phyloP scores from a whole-genome alignment of 192 early-diverging fungal species.

The Backusella circina region DNA sequence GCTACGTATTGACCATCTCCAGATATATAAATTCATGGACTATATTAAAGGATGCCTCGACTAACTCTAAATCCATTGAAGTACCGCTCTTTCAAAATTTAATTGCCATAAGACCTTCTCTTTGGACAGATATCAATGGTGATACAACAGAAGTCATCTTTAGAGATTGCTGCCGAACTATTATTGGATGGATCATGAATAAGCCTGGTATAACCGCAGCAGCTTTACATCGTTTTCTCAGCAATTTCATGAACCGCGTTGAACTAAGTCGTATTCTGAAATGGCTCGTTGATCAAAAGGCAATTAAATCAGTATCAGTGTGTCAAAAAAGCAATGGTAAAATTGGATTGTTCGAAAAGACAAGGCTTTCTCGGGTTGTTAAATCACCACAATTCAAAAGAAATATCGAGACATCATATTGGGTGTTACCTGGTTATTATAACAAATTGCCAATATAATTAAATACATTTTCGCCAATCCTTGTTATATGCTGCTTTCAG shows the following conservation, averaged over 20 bases:
- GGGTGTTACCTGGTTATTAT: background rate
- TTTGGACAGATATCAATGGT: background rate
- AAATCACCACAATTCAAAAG: background rate
- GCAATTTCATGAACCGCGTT: background rate
- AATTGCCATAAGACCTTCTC: background rate
- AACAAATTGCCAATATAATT: background rate
- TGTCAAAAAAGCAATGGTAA: background rate
- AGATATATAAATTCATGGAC: background rate
- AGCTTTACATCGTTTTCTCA: background rate
- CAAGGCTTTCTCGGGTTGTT: background rate
- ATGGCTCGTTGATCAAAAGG: background rate
- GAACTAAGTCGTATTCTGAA: background rate
- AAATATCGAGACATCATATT: background rate
- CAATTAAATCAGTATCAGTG: background rate
- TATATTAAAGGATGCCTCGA: background rate
- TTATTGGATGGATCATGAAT: background rate
- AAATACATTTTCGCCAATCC: no score
- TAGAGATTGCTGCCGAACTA: background rate
- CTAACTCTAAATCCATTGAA: background rate
- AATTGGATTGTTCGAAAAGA: background rate
- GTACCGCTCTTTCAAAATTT: background rate
- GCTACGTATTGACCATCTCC: background rate
- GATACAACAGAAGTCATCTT: background rate
- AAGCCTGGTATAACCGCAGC: background rate
- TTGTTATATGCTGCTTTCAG: no score